Evolutionary conservation across 2,329 filamentous ascomycete genomes (phyloP).

Genomic region (Phaeoacremonium minimum): DNA sequence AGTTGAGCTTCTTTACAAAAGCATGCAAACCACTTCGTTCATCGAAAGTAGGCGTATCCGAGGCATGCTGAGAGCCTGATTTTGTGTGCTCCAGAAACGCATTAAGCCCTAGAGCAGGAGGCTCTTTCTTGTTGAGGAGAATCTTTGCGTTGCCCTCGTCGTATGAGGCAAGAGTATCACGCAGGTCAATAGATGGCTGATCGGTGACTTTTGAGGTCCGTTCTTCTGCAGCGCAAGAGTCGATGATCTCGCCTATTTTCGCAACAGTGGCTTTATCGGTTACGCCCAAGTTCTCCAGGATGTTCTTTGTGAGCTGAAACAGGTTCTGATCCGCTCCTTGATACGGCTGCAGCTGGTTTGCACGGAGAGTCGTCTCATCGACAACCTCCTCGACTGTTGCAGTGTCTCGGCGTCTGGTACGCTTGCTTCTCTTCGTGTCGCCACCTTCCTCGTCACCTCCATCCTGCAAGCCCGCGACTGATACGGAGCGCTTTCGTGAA

Average conservation of each 20-base stretch:
- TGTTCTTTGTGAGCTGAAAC: conserved; percentile 50
- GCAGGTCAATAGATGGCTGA: conserved; percentile 44
- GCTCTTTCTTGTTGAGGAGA: conserved; percentile 48
- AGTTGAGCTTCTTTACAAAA: conserved; percentile 47
- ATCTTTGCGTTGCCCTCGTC: conserved; percentile 49
- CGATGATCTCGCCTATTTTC: conserved; percentile 44
- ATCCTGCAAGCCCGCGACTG: conserved; percentile 53
- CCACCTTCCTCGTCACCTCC: conserved; percentile 51
- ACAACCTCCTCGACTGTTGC: conserved; percentile 44
- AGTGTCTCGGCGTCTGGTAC: conserved; percentile 57
- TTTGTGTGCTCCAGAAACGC: conserved; percentile 63
- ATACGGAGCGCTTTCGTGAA: conserved; percentile 59
- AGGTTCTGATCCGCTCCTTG: conserved; percentile 53
- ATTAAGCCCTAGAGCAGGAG: conserved; percentile 47
- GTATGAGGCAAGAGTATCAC: conserved; percentile 42
- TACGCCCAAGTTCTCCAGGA: conserved; percentile 51
- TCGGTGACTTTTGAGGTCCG: conserved; percentile 43
- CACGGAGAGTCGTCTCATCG: conserved; percentile 47
- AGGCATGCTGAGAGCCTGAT: conserved; percentile 44
- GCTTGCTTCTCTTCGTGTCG: conserved; percentile 60
- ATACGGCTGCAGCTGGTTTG: conserved; percentile 51
- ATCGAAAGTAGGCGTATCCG: conserved; percentile 43
- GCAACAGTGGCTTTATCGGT: conserved; percentile 42
- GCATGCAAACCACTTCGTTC: conserved; percentile 45
- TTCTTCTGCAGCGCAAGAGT: conserved; percentile 46